Conservation (phyloP, 129 eudicot species). For the Ambrosia trifida region DNA sequence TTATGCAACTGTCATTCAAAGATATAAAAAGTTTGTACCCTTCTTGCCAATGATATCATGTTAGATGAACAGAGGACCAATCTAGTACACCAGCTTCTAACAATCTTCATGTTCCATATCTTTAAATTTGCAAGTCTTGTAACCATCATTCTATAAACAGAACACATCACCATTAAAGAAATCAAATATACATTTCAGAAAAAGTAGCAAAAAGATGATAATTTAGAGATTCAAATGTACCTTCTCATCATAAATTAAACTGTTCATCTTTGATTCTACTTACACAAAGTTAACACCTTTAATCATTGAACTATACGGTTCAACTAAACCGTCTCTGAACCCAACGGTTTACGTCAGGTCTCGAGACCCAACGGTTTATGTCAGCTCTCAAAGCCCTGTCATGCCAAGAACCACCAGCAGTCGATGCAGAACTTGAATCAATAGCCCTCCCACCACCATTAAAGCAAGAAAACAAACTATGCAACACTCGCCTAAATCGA, state of each 20-base stretch:
- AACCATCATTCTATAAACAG: slow-evolving; percentile 1
- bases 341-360: slow-evolving; percentile 9
- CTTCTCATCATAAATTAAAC: slow-evolving; percentile 14
- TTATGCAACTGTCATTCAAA: slow-evolving; percentile 13
- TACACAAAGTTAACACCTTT: slow-evolving; percentile 14
- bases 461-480: slow-evolving; percentile 67
- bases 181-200: background rate
- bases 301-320: background rate
- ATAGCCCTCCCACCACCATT: slow-evolving; percentile 37
- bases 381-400: slow-evolving; percentile 19
- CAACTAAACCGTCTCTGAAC: slow-evolving; percentile 10
- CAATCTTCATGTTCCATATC: slow-evolving; percentile 20
- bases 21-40: background rate
- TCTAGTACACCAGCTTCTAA: slow-evolving; percentile 7
- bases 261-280: slow-evolving; percentile 3
- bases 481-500: slow-evolving; percentile 55
- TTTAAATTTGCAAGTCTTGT: slow-evolving; percentile 1
- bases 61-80: background rate
- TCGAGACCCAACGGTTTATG: slow-evolving; percentile 3
- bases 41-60: slow-evolving; percentile 13
- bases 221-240: slow-evolving; percentile 7
- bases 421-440: slow-evolving; percentile 36
- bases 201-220: background rate
- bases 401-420: slow-evolving; percentile 37
- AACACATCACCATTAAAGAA: background rate